These are phyloP conservation scores for Bacterosira constricta DNA, from an alignment of 108 stramenopile species.

Conservation along the genomic window DNA sequence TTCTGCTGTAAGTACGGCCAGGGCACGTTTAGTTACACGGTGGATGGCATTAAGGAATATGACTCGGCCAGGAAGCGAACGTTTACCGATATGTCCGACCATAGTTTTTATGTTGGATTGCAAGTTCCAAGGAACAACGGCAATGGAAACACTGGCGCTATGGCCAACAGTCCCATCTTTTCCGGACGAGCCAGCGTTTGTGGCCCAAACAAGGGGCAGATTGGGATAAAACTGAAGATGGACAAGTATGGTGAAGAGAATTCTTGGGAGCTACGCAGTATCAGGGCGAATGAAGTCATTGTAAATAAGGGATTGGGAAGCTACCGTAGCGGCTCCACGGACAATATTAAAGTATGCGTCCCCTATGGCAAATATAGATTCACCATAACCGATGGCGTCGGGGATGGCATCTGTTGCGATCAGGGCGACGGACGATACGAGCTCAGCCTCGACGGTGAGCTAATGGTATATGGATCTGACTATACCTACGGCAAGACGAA, in stretches of 20 bases:
- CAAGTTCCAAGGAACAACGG: background rate
- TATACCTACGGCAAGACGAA: slow-evolving; percentile 21
- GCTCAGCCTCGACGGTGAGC: slow-evolving; percentile 36
- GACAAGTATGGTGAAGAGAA: slow-evolving; percentile 37
- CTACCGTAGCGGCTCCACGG: slow-evolving; percentile 5
- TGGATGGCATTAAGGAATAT: slow-evolving; percentile 20
- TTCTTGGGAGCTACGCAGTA: slow-evolving; percentile 32
- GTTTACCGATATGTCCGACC: background rate
- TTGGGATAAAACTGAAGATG: slow-evolving; percentile 25
- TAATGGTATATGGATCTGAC: slow-evolving; percentile 33
- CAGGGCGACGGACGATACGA: slow-evolving; percentile 39
- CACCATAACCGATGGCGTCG: slow-evolving; percentile 38
- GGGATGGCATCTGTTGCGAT: slow-evolving; percentile 45
- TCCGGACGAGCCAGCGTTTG: slow-evolving; percentile 10
- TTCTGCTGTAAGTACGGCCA: slow-evolving; percentile 13
- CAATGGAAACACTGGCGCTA: too few relatives aligned
- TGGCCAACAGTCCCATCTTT: background rate
- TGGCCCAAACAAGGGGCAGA: slow-evolving; percentile 8
- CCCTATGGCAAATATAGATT: slow-evolving; percentile 31
- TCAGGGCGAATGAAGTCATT: slow-evolving; percentile 15
- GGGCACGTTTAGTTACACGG: slow-evolving; percentile 18
- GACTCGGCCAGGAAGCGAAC: slow-evolving; percentile 10
- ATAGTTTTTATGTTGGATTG: slow-evolving; percentile 14
- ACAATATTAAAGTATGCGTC: slow-evolving; percentile 27
- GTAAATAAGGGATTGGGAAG: background rate